Conservation (phyloP, 495 filamentous ascomycete species). For the Neurospora sp. region DNA sequence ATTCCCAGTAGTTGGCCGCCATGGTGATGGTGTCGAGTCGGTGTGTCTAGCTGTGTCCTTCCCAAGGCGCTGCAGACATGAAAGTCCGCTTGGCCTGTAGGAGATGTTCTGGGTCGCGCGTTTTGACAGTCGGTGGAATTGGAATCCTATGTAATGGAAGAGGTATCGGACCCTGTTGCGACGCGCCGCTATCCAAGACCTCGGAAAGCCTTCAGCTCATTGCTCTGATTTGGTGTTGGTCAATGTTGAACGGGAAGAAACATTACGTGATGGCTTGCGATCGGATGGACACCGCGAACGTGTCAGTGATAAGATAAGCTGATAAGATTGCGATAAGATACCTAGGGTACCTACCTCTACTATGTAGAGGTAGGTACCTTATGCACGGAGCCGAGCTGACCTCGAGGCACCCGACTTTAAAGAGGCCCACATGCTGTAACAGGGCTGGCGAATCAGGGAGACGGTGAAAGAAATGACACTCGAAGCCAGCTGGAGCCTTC, state of each 20-base stretch:
- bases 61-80: not conserved
- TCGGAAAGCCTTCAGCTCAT: not conserved
- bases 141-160: not conserved
- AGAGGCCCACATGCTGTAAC: not conserved
- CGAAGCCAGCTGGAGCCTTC: not conserved
- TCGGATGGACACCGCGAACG: not conserved
- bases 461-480: not conserved
- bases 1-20: constrained; percentile 97
- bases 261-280: not conserved
- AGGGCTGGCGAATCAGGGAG: not conserved
- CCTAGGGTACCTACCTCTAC: too few relatives aligned
- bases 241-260: not conserved
- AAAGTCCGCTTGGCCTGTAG: not conserved
- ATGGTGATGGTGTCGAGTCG: constrained; percentile 34
- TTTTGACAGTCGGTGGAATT: not conserved
- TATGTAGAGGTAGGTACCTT: too few relatives aligned
- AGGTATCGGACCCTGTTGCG: not conserved
- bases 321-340: not conserved
- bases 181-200: not conserved
- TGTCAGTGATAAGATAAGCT: not conserved
- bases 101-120: not conserved
- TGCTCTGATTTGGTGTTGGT: not conserved
- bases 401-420: not conserved
- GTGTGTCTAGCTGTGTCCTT: not conserved
- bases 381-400: not conserved